These are phyloP conservation scores for Solanum dulcamara DNA, from an alignment of 257 asterid species.

Conservation along the genomic window DNA sequence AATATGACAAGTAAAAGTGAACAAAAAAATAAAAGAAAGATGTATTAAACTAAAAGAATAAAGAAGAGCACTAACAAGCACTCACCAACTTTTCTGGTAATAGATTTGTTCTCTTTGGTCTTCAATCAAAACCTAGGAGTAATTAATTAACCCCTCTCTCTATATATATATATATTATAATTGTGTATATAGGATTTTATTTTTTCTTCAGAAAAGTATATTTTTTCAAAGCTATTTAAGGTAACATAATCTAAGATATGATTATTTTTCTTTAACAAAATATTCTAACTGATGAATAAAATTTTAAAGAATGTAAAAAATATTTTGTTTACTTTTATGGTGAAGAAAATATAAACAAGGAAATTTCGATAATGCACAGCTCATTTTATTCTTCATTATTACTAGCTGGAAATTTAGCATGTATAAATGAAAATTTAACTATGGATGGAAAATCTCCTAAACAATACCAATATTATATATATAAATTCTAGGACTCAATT, in stretches of 20 bases:
- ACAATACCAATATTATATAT: too few relatives aligned
- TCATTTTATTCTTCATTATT: background rate
- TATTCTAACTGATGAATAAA: background rate
- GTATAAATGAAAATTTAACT: background rate
- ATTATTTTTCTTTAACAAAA: background rate
- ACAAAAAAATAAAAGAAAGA: background rate
- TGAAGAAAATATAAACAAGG: background rate
- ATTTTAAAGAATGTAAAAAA: background rate
- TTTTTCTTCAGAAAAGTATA: background rate
- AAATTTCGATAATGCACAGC: background rate
- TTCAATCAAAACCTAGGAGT: background rate
- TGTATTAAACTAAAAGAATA: background rate
- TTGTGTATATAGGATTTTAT: background rate
- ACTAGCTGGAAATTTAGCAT: background rate
- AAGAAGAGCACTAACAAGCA: background rate
- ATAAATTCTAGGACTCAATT: background rate
- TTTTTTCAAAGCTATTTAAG: background rate
- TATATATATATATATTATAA: background rate
- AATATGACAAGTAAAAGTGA: background rate
- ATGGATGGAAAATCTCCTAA: background rate
- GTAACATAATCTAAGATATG: background rate
- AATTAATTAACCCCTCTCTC: too few relatives aligned
- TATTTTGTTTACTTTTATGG: background rate
- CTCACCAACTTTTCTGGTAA: background rate
- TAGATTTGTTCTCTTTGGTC: background rate